phyloP scores from a whole-genome alignment of 2,329 filamentous ascomycete species.

The Fusarium marasasianum region DNA sequence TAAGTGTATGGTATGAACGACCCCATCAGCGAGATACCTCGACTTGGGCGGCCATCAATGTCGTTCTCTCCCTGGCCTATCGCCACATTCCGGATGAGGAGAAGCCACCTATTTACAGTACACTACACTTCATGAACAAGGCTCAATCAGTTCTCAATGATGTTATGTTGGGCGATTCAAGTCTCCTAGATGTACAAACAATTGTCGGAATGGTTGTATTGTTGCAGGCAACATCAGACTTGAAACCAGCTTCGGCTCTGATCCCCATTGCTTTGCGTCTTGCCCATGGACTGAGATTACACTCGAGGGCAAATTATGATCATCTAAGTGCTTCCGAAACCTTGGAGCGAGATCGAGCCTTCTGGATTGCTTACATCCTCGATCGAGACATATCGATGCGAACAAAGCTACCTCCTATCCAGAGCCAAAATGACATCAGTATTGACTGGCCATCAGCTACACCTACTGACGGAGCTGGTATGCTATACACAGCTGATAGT shows the following conservation, averaged over 20 bases:
- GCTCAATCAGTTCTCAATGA: constrained; percentile 16
- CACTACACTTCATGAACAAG: constrained; percentile 1
- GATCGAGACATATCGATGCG: constrained; percentile 20
- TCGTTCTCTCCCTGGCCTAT: constrained; percentile 15
- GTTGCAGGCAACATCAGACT: neutral
- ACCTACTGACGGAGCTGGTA: neutral
- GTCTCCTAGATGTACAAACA: constrained; percentile 10
- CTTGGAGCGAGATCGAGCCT: neutral
- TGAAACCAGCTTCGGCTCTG: constrained; percentile 6
- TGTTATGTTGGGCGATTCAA: neutral
- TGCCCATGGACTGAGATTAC: constrained; percentile 1
- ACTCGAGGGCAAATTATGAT: neutral
- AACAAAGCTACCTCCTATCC: neutral
- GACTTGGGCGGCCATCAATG: constrained; percentile 27
- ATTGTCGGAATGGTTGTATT: constrained; percentile 21
- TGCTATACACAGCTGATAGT: neutral
- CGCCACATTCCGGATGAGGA: neutral
- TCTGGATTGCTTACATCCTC: constrained; percentile 30
- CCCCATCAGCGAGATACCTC: neutral
- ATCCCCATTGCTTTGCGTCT: constrained; percentile 22
- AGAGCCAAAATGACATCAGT: neutral
- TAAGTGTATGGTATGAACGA: constrained; percentile 14
- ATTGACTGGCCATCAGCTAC: constrained; percentile 1
- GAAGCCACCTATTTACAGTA: neutral
- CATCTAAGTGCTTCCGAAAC: neutral